Evolutionary conservation across 139 green algal genomes (phyloP).

Genomic region (Chlorella sp.): DNA sequence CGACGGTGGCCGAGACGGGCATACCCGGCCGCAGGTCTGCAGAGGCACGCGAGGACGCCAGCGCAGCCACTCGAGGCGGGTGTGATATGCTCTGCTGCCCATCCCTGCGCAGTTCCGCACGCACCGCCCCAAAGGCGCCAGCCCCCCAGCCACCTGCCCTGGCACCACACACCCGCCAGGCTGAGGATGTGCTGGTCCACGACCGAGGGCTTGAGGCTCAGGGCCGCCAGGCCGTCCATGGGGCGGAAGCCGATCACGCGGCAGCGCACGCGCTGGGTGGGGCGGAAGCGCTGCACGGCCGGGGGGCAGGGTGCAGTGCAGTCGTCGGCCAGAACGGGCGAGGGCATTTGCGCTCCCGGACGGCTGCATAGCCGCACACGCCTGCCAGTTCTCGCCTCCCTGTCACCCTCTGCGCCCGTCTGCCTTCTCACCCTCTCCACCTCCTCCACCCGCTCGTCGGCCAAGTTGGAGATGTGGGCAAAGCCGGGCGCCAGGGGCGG

Average conservation of each 20-base stretch:
- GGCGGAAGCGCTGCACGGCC: conserved; percentile 35
- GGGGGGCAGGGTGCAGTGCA: too few species aligned
- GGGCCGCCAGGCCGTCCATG: conserved; percentile 80
- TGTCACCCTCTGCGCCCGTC: too few species aligned
- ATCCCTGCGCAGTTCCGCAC: background rate
- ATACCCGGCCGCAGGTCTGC: conserved; percentile 50
- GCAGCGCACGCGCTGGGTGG: conserved; percentile 56
- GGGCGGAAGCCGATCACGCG: conserved; percentile 83
- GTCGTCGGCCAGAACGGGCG: too few species aligned
- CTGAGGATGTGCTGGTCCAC: conserved; percentile 41
- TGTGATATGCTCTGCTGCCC: background rate
- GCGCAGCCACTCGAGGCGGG: background rate
- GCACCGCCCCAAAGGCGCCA: too few species aligned
- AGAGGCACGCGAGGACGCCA: background rate
- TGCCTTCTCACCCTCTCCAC: conserved; percentile 61
- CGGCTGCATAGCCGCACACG: too few species aligned
- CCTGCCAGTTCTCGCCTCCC: too few species aligned
- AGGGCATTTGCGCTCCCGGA: too few species aligned
- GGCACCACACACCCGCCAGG: conserved; percentile 42
- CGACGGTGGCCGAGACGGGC: conserved; percentile 63
- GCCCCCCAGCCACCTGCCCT: too few species aligned
- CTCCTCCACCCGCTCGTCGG: conserved; percentile 70
- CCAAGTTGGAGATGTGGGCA: conserved; percentile 79
- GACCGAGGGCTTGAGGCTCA: conserved; percentile 62
- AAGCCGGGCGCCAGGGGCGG: conserved; percentile 43